phyloP scores from a whole-genome alignment of 352 stramenopile species.

The Phytophthora aleatoria region DNA sequence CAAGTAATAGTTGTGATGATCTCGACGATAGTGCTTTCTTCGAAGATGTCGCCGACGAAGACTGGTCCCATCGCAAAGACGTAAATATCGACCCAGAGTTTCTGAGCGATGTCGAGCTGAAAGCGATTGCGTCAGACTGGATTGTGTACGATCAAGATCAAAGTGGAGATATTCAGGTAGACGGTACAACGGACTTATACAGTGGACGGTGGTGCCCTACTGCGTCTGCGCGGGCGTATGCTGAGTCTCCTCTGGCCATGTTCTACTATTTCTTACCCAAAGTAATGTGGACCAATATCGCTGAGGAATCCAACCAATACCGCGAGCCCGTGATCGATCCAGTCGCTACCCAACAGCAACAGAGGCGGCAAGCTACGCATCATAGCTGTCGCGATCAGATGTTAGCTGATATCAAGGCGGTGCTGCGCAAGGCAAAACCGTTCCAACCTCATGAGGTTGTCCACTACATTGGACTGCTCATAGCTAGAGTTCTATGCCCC shows the following conservation, averaged over 20 bases:
- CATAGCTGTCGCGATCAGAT: neutral
- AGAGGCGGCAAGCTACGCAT: neutral
- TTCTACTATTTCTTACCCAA: conserved; percentile 18
- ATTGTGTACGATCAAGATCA: neutral
- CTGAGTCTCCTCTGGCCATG: conserved; percentile 2
- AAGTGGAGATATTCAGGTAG: neutral
- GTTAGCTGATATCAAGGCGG: conserved; percentile 5
- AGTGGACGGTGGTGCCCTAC: neutral
- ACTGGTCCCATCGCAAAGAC: neutral
- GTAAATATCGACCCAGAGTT: neutral
- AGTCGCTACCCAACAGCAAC: neutral
- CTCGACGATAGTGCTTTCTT: neutral
- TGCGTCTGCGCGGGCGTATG: conserved; percentile 3
- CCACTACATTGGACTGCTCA: conserved; percentile 8
- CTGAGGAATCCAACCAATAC: conserved; percentile 1
- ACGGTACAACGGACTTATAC: conserved; percentile 6
- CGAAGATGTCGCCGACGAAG: neutral
- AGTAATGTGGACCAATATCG: conserved; percentile 8
- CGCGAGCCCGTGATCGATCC: neutral
- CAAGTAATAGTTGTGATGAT: neutral
- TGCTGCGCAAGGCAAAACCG: neutral
- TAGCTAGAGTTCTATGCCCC: conserved; percentile 3
- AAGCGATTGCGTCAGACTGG: neutral
- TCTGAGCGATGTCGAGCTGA: neutral
- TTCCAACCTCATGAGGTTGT: conserved; percentile 20